These are phyloP conservation scores for Aspergillus campestris DNA, from an alignment of 495 filamentous ascomycete species.

Conservation along the genomic window DNA sequence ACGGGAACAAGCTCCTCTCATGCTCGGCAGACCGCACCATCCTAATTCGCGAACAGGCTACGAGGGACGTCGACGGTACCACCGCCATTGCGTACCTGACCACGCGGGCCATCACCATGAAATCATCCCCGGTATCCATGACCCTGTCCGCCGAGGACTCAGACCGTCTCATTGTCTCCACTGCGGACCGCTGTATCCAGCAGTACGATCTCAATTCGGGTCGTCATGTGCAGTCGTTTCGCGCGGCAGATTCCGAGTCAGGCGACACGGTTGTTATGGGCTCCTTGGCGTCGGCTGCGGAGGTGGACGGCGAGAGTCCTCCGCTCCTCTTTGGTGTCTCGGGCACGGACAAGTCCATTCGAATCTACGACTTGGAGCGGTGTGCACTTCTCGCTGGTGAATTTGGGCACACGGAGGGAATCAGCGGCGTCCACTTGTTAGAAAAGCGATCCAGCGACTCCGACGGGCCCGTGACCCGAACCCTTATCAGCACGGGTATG, in stretches of 20 bases:
- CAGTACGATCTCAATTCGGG: slow-evolving; percentile 69
- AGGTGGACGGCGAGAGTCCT: slow-evolving; percentile 28
- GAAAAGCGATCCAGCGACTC: slow-evolving; percentile 39
- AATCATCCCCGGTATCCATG: slow-evolving; percentile 82
- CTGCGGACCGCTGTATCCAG: slow-evolving; percentile 71
- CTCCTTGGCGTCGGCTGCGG: slow-evolving; percentile 51
- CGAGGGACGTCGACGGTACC: slow-evolving; percentile 51
- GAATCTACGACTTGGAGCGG: slow-evolving; percentile 72
- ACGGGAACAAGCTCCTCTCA: slow-evolving; percentile 67
- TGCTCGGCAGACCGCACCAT: slow-evolving; percentile 83
- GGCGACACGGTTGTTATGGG: slow-evolving; percentile 77
- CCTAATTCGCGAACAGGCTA: slow-evolving; percentile 67
- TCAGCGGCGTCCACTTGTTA: slow-evolving; percentile 72
- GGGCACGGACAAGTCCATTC: slow-evolving; percentile 87
- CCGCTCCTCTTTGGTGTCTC: slow-evolving; percentile 72
- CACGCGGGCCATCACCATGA: slow-evolving; percentile 65
- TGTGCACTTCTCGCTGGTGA: slow-evolving; percentile 75
- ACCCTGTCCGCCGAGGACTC: slow-evolving; percentile 51
- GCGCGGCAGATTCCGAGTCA: slow-evolving; percentile 66
- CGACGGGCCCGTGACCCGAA: slow-evolving; percentile 31
- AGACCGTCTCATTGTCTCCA: slow-evolving; percentile 61
- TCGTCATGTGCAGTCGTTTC: slow-evolving; percentile 63
- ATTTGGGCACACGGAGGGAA: slow-evolving; percentile 88
- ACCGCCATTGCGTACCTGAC: slow-evolving; percentile 69
- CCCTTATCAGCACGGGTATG: slow-evolving; percentile 65